Conservation (phyloP, 306 rosid genomes). For the Vicia faba region DNA sequence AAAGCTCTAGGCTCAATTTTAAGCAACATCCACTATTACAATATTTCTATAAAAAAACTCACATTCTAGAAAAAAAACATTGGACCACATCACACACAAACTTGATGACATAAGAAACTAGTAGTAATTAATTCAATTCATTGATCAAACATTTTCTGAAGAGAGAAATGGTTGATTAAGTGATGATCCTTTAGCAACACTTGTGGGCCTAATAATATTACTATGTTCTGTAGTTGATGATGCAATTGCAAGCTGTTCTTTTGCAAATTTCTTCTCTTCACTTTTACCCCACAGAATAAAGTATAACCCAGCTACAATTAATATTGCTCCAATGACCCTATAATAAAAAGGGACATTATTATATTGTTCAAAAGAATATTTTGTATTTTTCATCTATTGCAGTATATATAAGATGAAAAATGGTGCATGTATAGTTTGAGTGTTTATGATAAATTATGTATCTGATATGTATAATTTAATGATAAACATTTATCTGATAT, state of each 20-base stretch:
- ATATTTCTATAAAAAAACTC: slow-evolving; percentile 48
- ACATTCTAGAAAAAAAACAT: slow-evolving; percentile 47
- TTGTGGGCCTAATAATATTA: slow-evolving; percentile 57
- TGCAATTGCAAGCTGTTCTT: slow-evolving; percentile 55
- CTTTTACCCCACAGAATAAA: slow-evolving; percentile 94
- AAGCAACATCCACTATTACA: slow-evolving; percentile 55
- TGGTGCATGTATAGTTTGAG: no score
- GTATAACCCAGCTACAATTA: slow-evolving; percentile 84
- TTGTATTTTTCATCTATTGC: no score
- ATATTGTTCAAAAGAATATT: not conserved
- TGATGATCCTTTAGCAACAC: slow-evolving; percentile 58
- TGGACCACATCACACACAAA: no score
- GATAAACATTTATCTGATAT: no score
- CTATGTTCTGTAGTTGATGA: slow-evolving; percentile 59
- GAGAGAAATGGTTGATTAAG: slow-evolving; percentile 85
- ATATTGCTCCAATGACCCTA: slow-evolving; percentile 90
- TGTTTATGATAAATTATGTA: no score
- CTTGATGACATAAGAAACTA: no score
- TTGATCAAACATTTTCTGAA: slow-evolving; percentile 65
- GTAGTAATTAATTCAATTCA: not conserved
- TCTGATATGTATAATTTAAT: no score
- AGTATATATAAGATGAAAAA: no score
- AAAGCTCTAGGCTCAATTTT: slow-evolving; percentile 49
- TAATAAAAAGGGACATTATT: slow-evolving; percentile 4
- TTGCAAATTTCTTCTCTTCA: slow-evolving; percentile 76